Evolutionary conservation across 805 yeast species (phyloP), one percentile per base, ranked within the genome.

Genomic region (Lachancea mirantina): DNA sequence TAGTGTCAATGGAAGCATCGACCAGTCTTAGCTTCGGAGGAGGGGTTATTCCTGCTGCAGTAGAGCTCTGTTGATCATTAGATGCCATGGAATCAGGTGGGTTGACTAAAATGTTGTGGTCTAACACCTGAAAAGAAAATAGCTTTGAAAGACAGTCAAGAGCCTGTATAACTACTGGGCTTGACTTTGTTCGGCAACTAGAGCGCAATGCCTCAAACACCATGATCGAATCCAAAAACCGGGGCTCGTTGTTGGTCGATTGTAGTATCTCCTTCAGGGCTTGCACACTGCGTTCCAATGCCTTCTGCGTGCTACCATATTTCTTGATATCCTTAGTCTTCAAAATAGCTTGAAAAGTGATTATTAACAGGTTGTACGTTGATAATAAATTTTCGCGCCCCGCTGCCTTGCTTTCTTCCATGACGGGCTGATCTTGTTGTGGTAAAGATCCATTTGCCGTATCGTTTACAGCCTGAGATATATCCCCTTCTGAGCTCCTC

Each of bases 101-200:
- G 26, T 72, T 62, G 13, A 75, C 78, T 14, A 64, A 55, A 15
- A 74, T 67, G 26, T 72, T 68, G 36, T 70, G 83, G 49, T 88
- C 80, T 33, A 79, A 73, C 22, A 85, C 80, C 31, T 54, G 52
- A 52, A 84, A 84, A n/a, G 94, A 82, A 56, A 88, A 84, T 13
- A 87, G 67, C 55, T 88, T 92, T 34, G 94, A 83, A 36, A 92
- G 71, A 42, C 89, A 73, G 52, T 89, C 96, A 42, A 89, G 66
- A 1, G 96, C 85, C 27, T 71, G 67, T 11, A 79, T 68, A 45
- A 82, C 81, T 27, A 84, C 68, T 9, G 76, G 84, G 21, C 67
- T 65, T 38, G 71, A 74, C 17, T 75, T 63, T 8, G 78, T 68
- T 46, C 84, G 85, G 54, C 94, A 84, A 4, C 84, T 74, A 8